Base-by-base conservation (phyloP, 2,329 filamentous ascomycete species). In the Aspergillus japonicus region DNA sequence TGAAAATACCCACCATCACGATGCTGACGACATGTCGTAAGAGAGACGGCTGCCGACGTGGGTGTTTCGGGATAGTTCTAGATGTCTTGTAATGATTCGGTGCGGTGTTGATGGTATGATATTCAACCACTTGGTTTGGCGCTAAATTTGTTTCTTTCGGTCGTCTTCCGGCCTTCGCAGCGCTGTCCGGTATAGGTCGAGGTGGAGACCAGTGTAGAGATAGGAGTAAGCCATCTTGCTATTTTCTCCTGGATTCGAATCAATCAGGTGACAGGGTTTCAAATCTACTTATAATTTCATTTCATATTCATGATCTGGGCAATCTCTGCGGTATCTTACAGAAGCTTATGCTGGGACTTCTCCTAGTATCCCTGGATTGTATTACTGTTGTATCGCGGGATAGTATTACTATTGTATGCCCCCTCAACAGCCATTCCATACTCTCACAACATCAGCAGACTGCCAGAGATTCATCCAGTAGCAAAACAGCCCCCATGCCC, bases 1-100 rank as follows among this genome's bases (percentile, higher is more conserved):
- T 59, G 75, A 79, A 58, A 69, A 74, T 61, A 73, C 67, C n/a
- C 72, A 78, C 61, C 69, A 76, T 59, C 75, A 71, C 47, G 75
- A 78, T 50, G 69, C 71, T 4, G 76, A 78, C 52, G 76, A 78
- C 21, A 77, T 78, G 66, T 70, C 75, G 31, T 78, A 44, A 19
- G 16, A 8, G 57, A 61, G 42, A 42, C 35, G 47, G 35, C 49
- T 54, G 35, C 39, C 47, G 31, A 19, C 26, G 19, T 50, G 50
- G 56, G 6, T 39, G 57, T 58, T 58, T 59, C 50, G 56, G 58
- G 53, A 55, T 60, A 64, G 50, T 57, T 61, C 14, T 55, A 48
- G 60, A 44, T 44, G 39, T 61, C 59, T 62, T 56, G 60, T 61
- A n/a, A 54, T 58, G 50, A 50, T 19, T n/a, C n/a, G 39, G 39